Evolutionary conservation across 2,329 filamentous ascomycete species (phyloP).

Genomic region (Pseudocercospora pini-densiflorae): DNA sequence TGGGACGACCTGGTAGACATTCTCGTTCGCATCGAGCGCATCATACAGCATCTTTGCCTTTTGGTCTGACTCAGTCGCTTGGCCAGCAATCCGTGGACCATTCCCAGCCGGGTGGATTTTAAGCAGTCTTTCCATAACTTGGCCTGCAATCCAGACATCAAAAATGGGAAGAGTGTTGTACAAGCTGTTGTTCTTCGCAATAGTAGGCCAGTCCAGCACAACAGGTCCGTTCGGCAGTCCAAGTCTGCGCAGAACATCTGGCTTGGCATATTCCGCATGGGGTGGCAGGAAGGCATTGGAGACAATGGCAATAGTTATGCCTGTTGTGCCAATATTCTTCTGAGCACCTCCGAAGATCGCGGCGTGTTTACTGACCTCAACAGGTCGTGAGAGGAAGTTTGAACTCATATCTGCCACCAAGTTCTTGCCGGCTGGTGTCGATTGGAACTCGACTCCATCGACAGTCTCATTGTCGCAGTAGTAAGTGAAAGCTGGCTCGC

Average conservation of each 20-base stretch:
- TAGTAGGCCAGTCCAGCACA: constrained; percentile 80
- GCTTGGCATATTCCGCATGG: constrained; percentile 65
- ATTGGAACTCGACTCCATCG: constrained; percentile 87
- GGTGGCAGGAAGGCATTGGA: constrained; percentile 80
- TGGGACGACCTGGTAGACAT: constrained; percentile 79
- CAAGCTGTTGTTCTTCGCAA: constrained; percentile 90
- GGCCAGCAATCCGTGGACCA: constrained; percentile 71
- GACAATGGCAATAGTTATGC: constrained; percentile 84
- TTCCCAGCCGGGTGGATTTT: constrained; percentile 51
- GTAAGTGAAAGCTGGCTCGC: constrained; percentile 75
- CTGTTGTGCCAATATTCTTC: constrained; percentile 88
- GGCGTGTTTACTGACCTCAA: constrained; percentile 79
- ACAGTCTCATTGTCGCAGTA: constrained; percentile 95
- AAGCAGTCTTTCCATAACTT: constrained; percentile 80
- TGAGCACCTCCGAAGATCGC: constrained; percentile 90
- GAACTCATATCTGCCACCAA: constrained; percentile 93
- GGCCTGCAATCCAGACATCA: constrained; percentile 88
- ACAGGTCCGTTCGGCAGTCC: constrained; percentile 78
- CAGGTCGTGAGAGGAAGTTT: constrained; percentile 82
- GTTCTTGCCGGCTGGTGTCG: constrained; percentile 69
- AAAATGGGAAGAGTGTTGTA: constrained; percentile 98
- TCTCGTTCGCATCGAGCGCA: constrained; percentile 73
- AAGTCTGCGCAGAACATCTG: constrained; percentile 72
- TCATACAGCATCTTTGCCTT: constrained; percentile 80
- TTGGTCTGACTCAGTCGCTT: constrained; percentile 71